Base-by-base conservation (phyloP, 2,329 filamentous ascomycete genomes). In the Ascomycota sp. region DNA sequence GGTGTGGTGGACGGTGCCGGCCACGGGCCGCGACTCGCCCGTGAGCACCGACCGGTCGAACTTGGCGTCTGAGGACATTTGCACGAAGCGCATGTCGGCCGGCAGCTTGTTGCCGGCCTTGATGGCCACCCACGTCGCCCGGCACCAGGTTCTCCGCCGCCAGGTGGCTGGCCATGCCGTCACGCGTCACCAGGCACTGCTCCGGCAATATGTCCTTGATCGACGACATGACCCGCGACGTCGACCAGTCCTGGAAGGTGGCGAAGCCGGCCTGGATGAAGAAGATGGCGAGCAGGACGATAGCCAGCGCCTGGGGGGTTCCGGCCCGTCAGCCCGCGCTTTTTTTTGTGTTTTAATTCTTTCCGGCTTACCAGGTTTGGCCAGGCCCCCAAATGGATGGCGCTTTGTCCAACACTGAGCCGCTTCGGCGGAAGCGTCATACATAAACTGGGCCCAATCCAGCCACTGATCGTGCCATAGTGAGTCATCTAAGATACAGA, bases 151-250 rank as follows among this genome's bases (percentile, higher is more conserved):
- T 66, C 1, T 55, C 46, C 0, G 69, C 69, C 3, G 56, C 49
- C 4, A 69, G 51, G 11, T 55, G 58, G 1, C 53, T 42, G 36
- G 64, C 55, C 4, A 46, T 42, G 1, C 69, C 64, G 37, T 78
- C 65, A 13, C 77, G 66, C 6, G 76, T 51, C 7, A 77, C 60
- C 19, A 72, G 55, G 40, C 73, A 80, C 34, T 70, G 61, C 40
- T 81, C 76, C 0, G 78, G 78, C n/a, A 85, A 59, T 76, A 85
- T 79, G 12, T 65, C 74, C 28, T 73, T 78, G 45, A 85, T 85
- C 0, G 75, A 80, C 12, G 70, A 67, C 79, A 85, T 85, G 32
- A 82, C 76, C 5, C 72, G 59, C 1, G 68, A 75, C 0, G 75
- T 77, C 2, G 75, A 80, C 67, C 76, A 85, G 45, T 85, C 78